Percentiles rank a stretch among this genome's conserved stretches.
These are phyloP conservation scores for Puccinia horiana DNA, from an alignment of 1,284 basidiomycete species.

Conservation along the genomic window DNA sequence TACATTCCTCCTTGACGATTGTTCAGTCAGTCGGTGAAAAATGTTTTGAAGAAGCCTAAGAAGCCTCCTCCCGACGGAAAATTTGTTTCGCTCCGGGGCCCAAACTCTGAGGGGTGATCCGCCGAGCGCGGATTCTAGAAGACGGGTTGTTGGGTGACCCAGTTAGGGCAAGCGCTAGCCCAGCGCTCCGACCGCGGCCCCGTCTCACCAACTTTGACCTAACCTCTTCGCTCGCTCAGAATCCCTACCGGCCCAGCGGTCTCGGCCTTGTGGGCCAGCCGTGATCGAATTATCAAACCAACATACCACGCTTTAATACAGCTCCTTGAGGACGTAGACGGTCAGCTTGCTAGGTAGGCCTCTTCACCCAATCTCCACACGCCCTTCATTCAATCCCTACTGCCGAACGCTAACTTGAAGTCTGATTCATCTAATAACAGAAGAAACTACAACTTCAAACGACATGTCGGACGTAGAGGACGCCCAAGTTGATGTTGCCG, in stretches of 20 bases:
- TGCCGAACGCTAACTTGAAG: neutral
- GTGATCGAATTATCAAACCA: neutral
- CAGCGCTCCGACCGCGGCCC: neutral
- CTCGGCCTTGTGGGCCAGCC: neutral
- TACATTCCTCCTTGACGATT: too few species aligned
- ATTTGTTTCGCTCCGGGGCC: too few species aligned
- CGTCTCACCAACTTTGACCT: slow-evolving; percentile 15
- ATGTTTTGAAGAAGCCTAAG: too few species aligned
- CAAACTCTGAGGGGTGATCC: too few species aligned
- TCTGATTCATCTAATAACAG: too few species aligned
- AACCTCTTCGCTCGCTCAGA: neutral
- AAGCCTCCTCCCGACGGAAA: too few species aligned
- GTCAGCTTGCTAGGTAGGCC: slow-evolving; percentile 16
- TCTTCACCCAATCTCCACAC: too few species aligned
- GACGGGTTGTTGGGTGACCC: neutral
- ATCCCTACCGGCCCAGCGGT: neutral
- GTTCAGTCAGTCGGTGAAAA: too few species aligned
- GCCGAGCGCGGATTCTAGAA: neutral
- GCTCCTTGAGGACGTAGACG: slow-evolving; percentile 38
- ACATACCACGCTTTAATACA: neutral
- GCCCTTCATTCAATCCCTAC: neutral
- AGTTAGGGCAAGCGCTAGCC: slow-evolving; percentile 2
- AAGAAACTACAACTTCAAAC: slow-evolving; percentile 29
- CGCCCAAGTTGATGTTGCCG: slow-evolving; percentile 56
- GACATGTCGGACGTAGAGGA: slow-evolving; percentile 51